Base-by-base conservation (phyloP, 2,329 filamentous ascomycete genomes). In the Byssochlamys sp. region DNA sequence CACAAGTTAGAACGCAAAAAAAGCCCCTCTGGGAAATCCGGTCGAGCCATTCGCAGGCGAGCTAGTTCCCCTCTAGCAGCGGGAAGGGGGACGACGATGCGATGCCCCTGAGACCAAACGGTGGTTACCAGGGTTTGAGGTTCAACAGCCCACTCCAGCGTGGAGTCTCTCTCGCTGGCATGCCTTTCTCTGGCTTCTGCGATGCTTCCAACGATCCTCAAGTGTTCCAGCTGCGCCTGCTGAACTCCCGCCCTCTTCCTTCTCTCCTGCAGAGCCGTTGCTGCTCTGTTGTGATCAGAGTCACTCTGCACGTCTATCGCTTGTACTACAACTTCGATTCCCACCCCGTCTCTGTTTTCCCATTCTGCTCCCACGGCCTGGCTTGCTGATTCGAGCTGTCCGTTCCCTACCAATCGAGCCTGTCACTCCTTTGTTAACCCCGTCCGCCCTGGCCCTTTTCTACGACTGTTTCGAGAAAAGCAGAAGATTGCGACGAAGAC, bases 341-440 rank as follows among this genome's bases (percentile, higher is more conserved):
- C 10, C 49, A 11, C 49, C 49, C 27, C 29, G 55, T 24, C 55
- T 35, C 33, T 51, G 48, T 11, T 55, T 55, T 50, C 19, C 39
- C 12, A 26, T 48, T 48, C 52, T 50, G 49, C 49, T 51, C 49
- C 35, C 39, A 53, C n/a, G 35, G 26, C 55, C 55, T 24, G n/a
- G 55, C 53, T 59, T 56, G 54, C 56, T 61, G 51, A 56, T 54
- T 58, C 39, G 59, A 59, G 39, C 55, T 59, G 51, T 58, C 57
- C 50, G 52, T 60, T 60, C 57, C 55, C 39, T 27, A 56, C 53
- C 55, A 53, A 39, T n/a, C 31, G 51, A 58, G 60, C 57, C 59
- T 59, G 59, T 60, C 61, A 61, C 59, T 64, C 63, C 61, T 63
- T 63, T 61, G 55, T 49, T 56, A 57, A 60, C 57, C 61, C 59